phyloP scores from a whole-genome alignment of 345 rosid genomes.

The Citrus glauca region DNA sequence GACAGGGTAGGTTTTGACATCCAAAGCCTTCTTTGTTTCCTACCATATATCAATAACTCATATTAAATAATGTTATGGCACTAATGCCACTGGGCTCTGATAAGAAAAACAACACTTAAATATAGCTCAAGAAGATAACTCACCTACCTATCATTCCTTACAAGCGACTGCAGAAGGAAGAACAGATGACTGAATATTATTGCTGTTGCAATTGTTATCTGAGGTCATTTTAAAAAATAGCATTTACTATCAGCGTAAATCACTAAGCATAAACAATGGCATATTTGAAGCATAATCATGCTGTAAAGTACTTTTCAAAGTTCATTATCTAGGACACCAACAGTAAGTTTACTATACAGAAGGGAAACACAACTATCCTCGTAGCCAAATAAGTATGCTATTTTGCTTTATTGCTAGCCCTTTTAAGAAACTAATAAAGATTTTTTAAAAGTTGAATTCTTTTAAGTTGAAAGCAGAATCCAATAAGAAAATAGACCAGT shows the following conservation, averaged over 20 bases:
- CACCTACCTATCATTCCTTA: slow-evolving; percentile 51
- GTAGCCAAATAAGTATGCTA: neutral
- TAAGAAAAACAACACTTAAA: neutral
- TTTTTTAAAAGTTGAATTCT: neutral
- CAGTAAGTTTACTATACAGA: neutral
- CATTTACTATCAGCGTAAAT: neutral
- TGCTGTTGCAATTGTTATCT: slow-evolving; percentile 57
- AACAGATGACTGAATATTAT: slow-evolving; percentile 53
- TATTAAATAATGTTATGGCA: neutral
- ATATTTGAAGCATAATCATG: neutral
- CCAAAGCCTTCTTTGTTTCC: neutral
- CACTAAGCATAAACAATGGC: neutral
- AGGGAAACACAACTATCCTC: neutral
- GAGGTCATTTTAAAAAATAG: slow-evolving; percentile 27
- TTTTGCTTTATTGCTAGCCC: neutral
- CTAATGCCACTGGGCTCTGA: neutral
- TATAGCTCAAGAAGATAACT: slow-evolving; percentile 12
- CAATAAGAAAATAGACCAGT: neutral
- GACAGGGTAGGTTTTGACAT: neutral
- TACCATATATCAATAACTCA: neutral
- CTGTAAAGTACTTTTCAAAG: neutral
- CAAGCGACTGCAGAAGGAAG: slow-evolving; percentile 50
- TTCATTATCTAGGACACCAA: neutral
- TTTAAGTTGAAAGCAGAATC: neutral
- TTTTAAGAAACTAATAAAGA: neutral